Conservation (phyloP, 805 yeast species). For the Soucietia sequanensis region DNA sequence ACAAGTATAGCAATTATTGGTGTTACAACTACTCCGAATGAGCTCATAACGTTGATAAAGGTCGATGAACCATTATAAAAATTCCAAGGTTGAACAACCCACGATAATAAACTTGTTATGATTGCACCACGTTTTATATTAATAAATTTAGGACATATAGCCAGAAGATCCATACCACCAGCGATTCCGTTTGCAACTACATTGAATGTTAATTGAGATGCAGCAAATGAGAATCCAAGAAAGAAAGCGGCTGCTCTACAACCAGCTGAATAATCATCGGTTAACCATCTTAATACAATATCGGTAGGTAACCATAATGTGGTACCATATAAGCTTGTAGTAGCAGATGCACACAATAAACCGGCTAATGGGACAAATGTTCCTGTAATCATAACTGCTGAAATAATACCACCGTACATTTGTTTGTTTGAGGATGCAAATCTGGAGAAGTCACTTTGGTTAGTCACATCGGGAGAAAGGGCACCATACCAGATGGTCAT, state of each 20-base stretch:
- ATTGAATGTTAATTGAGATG: conserved; percentile 37
- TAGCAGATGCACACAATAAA: conserved; percentile 71
- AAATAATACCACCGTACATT: conserved; percentile 52
- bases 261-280: conserved; percentile 7
- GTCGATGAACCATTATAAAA: conserved; percentile 31
- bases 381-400: conserved; percentile 53
- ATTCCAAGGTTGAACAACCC: conserved; percentile 42
- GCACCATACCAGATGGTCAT: conserved; percentile 32
- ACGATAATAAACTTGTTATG: conserved; percentile 25
- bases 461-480: conserved; percentile 9
- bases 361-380: conserved; percentile 37
- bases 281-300: conserved; percentile 6
- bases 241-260: conserved; percentile 61
- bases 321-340: conserved; percentile 56
- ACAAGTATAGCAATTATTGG: conserved; percentile 32
- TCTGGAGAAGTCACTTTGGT: conserved; percentile 61
- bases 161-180: conserved; percentile 50
- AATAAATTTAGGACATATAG: conserved; percentile 41
- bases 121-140: conserved; percentile 44
- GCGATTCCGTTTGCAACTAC: conserved; percentile 42
- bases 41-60: conserved; percentile 32
- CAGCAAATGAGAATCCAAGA: conserved; percentile 43
- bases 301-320: conserved; percentile 68
- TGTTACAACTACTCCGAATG: conserved; percentile 37
- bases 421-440: conserved; percentile 48